Evolutionary conservation across 768 basidiomycete species (phyloP).

Genomic region (Termitomyces titanicus): DNA sequence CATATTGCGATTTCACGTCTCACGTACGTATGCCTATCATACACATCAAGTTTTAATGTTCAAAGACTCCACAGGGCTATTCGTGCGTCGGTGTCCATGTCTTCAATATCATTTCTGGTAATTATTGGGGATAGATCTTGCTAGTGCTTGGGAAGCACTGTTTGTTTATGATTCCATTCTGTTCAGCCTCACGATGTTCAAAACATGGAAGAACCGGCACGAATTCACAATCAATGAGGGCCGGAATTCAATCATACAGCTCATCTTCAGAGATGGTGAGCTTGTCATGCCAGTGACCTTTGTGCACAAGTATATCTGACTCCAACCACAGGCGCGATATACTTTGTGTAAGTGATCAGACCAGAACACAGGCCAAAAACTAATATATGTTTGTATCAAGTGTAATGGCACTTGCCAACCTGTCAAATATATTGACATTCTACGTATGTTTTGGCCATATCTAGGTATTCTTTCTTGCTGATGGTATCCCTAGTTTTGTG

Average conservation of each 20-base stretch:
- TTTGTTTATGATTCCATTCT: slow-evolving; percentile 45
- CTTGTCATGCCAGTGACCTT: not conserved
- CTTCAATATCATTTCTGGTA: not conserved
- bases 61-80: slow-evolving; percentile 8
- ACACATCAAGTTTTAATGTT: not conserved
- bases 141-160: slow-evolving; percentile 48
- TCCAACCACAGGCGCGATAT: slow-evolving; percentile 37
- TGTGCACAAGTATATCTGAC: not conserved
- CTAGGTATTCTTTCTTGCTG: not conserved
- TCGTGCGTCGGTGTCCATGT: not conserved
- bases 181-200: slow-evolving; percentile 44
- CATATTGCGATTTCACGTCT: slow-evolving; percentile 26
- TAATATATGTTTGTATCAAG: slow-evolving; percentile 19
- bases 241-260: slow-evolving; percentile 30
- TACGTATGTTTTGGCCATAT: slow-evolving; percentile 11
- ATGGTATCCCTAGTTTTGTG: slow-evolving; percentile 19
- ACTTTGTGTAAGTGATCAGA: slow-evolving; percentile 42
- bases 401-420: slow-evolving; percentile 35
- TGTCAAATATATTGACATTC: not conserved
- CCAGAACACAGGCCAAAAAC: not conserved
- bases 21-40: slow-evolving; percentile 23
- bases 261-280: slow-evolving; percentile 49
- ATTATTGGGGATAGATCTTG: slow-evolving; percentile 21
- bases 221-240: slow-evolving; percentile 22
- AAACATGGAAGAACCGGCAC: slow-evolving; percentile 35